Evolutionary conservation across 495 filamentous ascomycete genomes (phyloP), one percentile per base, ranked within the genome.

Genomic region (Aspergillus egyptiacus): DNA sequence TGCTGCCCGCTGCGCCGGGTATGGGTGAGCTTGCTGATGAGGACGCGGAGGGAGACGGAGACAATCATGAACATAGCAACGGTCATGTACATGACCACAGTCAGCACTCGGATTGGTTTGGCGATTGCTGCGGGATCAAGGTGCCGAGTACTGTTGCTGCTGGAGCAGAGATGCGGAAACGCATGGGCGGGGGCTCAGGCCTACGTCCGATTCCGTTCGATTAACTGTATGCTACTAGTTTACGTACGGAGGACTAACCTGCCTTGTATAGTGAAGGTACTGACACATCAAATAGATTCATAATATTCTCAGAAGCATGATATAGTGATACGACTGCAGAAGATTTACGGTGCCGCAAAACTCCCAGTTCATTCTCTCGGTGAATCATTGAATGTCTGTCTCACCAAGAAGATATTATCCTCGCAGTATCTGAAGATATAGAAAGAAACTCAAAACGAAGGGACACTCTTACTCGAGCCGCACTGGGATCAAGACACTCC

Each of bases 41-140:
- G 52, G 72, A 72, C 11, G 70, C 74, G 24, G 64, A 54, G 1
- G 78, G 77, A 17, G 65, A 70, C 1, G 75, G 70, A 4, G 20
- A 68, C 80, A 57, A 79, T 66, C 82, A 89, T 69, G 81, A 83
- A 66, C 82, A 91, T 69, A 80, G 84, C 42, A 55, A 66, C 51
- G n/a, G 80, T 66, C 20, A 68, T 80, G 62, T 79, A 69, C 84
- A 91, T 65, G 80, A 84, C 48, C 65, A 67, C 45, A 57, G 45
- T 11, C 51, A 55, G 6, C 61, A 68, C 44, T 56, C 61, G 0
- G 84, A 81, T 49, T 78, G 75, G 23, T 99, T 93, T 83, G 94
- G 94, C 1, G 94, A 99, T 61, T 99, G 94, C 67, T 99, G 93
- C 59, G 94, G 93, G 28, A 99, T 99, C 69, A 94, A 96, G 68